These are phyloP conservation scores for Allium sativum DNA, from an alignment of 106 monocot genomes.

Conservation along the genomic window DNA sequence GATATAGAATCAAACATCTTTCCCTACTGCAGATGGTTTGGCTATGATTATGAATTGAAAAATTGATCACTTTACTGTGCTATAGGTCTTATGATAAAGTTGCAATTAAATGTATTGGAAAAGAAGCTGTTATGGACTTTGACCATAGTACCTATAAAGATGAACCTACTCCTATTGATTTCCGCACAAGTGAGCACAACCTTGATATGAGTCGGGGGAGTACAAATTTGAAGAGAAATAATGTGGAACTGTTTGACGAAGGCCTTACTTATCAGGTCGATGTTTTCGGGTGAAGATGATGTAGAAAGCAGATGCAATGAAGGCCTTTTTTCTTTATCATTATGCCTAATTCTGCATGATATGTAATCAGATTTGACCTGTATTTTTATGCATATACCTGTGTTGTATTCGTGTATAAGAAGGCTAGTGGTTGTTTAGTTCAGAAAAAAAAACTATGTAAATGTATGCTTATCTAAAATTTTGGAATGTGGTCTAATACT, in stretches of 20 bases:
- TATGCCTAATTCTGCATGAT: too few relatives aligned
- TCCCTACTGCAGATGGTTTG: too few relatives aligned
- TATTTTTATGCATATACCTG: too few relatives aligned
- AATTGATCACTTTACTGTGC: not conserved
- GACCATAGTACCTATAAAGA: slow-evolving; percentile 41
- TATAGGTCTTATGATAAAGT: slow-evolving; percentile 74
- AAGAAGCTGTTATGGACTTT: slow-evolving; percentile 70
- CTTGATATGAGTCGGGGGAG: slow-evolving; percentile 63
- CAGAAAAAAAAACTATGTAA: too few relatives aligned
- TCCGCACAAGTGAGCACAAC: slow-evolving; percentile 29
- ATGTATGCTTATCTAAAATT: too few relatives aligned
- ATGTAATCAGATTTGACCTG: too few relatives aligned
- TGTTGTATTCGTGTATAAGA: too few relatives aligned
- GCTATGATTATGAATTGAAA: not conserved
- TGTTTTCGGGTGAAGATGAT: not conserved
- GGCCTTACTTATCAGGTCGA: slow-evolving; percentile 14
- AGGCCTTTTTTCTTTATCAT: slow-evolving; percentile 1
- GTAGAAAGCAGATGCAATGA: too few relatives aligned
- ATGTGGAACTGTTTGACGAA: slow-evolving; percentile 13
- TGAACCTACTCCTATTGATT: slow-evolving; percentile 18
- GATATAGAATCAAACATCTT: too few relatives aligned
- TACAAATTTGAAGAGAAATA: slow-evolving; percentile 24
- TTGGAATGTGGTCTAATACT: too few relatives aligned
- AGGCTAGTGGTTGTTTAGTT: too few relatives aligned
- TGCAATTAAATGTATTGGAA: slow-evolving; percentile 67